These are phyloP conservation scores for Peniophora sp. DNA, from an alignment of 1,284 basidiomycete genomes.

Conservation along the genomic window DNA sequence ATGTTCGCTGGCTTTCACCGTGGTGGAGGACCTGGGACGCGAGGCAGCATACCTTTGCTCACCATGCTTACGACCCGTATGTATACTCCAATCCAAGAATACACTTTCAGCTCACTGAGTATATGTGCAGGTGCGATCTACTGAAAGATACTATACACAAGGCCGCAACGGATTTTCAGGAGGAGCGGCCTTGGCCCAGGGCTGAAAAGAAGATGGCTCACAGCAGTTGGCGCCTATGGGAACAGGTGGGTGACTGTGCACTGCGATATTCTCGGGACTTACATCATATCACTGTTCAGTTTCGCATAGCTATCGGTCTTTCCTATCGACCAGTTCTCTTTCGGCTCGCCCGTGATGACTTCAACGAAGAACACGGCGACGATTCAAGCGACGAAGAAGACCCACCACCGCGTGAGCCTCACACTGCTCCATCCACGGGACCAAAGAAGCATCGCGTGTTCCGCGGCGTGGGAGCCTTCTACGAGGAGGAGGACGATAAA, in stretches of 20 bases:
- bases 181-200: not conserved
- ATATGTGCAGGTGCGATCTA: not conserved
- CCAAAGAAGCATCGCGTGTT: not conserved
- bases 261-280: not conserved
- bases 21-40: not conserved
- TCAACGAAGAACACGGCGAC: not conserved
- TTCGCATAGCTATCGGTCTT: not conserved
- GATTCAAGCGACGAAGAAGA: not conserved
- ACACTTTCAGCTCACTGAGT: too few relatives aligned
- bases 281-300: not conserved
- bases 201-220: not conserved
- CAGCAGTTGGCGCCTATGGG: not conserved
- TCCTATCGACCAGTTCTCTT: not conserved
- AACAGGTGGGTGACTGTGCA: not conserved
- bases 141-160: not conserved
- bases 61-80: not conserved
- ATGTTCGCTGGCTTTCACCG: not conserved
- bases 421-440: not conserved
- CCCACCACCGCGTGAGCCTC: not conserved
- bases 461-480: not conserved
- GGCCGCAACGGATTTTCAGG: not conserved
- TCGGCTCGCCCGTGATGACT: not conserved
- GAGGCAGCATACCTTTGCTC: not conserved
- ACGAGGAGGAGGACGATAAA: not conserved
- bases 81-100: too few relatives aligned